phyloP scores from a whole-genome alignment of 371 early-diverging fungal genomes.

The Mortierella sp. region DNA sequence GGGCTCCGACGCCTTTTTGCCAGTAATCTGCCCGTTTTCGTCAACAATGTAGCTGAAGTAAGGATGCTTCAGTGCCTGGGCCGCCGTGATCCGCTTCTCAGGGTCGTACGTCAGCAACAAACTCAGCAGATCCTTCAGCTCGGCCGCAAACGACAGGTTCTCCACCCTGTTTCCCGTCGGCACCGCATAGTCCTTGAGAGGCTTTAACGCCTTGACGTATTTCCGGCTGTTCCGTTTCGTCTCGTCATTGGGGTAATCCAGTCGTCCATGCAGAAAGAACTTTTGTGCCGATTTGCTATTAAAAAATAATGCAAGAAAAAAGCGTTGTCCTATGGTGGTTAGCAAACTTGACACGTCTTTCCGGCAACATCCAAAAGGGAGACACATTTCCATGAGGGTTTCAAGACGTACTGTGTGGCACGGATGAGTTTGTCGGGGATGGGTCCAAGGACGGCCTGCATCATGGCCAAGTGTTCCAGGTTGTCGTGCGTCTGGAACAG shows the following conservation, averaged over 20 bases:
- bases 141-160: slow-evolving; percentile 36
- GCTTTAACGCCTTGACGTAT: slow-evolving; percentile 74
- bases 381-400: background rate
- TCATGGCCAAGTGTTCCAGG: slow-evolving; percentile 81
- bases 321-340: background rate
- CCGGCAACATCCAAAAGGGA: background rate
- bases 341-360: background rate
- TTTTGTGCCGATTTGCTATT: slow-evolving; percentile 66
- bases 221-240: slow-evolving; percentile 75
- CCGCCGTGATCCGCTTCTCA: slow-evolving; percentile 69
- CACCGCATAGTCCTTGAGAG: slow-evolving; percentile 61
- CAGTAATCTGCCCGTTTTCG: slow-evolving; percentile 36
- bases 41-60: slow-evolving; percentile 60
- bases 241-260: slow-evolving; percentile 77
- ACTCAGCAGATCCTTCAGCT: slow-evolving; percentile 68
- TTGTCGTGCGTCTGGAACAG: slow-evolving; percentile 95
- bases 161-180: slow-evolving; percentile 35
- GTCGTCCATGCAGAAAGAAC: slow-evolving; percentile 68
- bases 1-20: slow-evolving; percentile 15
- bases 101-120: slow-evolving; percentile 78
- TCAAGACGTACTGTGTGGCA: slow-evolving; percentile 57
- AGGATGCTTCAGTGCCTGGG: slow-evolving; percentile 78
- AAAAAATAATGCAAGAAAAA: slow-evolving; percentile 1
- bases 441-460: slow-evolving; percentile 75
- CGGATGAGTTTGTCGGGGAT: slow-evolving; percentile 61